Conservation (phyloP, 352 stramenopile genomes). For the Thraustochytrium striatum region DNA sequence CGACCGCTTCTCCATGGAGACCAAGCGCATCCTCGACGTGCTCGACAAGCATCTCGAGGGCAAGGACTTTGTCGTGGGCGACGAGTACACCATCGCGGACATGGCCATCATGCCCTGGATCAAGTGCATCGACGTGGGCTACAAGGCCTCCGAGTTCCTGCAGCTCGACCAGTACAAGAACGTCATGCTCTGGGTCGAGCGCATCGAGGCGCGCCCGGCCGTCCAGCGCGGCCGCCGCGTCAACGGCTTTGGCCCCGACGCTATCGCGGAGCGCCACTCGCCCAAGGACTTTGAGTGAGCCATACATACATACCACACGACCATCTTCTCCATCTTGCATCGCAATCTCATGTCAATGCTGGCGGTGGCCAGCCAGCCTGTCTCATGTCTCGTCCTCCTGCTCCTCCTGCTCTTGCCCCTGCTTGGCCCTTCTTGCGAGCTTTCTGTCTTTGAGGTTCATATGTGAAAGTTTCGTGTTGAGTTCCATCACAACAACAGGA, state of each 20-base stretch:
- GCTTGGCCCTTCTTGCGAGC: too few relatives aligned
- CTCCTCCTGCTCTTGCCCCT: too few relatives aligned
- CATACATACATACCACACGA: too few relatives aligned
- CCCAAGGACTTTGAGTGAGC: too few relatives aligned
- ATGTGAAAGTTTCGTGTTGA: too few relatives aligned
- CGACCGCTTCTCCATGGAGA: conserved; percentile 68
- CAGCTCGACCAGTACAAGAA: conserved; percentile 51
- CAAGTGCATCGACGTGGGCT: conserved; percentile 53
- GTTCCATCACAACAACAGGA: too few relatives aligned
- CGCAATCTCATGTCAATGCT: too few relatives aligned
- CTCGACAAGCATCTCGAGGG: conserved; percentile 63
- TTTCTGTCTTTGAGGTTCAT: too few relatives aligned
- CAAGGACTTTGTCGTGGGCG: conserved; percentile 60
- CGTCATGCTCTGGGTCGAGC: conserved; percentile 44
- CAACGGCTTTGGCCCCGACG: background rate
- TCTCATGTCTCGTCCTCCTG: too few relatives aligned
- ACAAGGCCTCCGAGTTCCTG: conserved; percentile 48
- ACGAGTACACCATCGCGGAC: conserved; percentile 70
- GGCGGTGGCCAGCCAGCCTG: too few relatives aligned
- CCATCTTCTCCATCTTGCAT: too few relatives aligned
- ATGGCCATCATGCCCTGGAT: conserved; percentile 69
- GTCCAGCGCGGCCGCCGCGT: conserved; percentile 50
- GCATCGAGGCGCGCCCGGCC: conserved; percentile 33
- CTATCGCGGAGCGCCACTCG: too few relatives aligned
- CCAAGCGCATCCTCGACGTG: conserved; percentile 64